A percentile compares a stretch with the other conserved stretches of the same genome.
Conservation (phyloP, 129 eudicot species). For the Heracleum sosnowskyi region DNA sequence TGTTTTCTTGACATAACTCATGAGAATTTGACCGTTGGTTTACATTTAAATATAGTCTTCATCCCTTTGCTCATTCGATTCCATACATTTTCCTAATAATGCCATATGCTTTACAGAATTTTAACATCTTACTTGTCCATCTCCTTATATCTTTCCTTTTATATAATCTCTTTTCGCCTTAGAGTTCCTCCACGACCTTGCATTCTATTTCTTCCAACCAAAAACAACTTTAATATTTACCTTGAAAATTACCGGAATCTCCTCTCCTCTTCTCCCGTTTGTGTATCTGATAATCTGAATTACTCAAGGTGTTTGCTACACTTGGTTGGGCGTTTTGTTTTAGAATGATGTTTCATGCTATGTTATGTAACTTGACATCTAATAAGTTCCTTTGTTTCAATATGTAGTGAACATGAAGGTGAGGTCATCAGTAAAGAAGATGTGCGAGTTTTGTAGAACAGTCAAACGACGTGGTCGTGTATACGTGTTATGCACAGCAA, state of each 20-base stretch:
- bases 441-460: slow-evolving; percentile 51
- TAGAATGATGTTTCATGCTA: not conserved
- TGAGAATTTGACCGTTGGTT: not conserved
- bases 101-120: not conserved
- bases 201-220: not conserved
- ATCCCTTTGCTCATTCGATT: not conserved
- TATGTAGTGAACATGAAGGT: slow-evolving; percentile 40
- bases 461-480: slow-evolving; percentile 51
- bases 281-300: not conserved
- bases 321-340: not conserved
- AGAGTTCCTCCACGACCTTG: not conserved
- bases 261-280: not conserved
- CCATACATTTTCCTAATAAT: not conserved
- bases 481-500: slow-evolving; percentile 38
- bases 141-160: not conserved
- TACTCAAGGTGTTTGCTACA: not conserved
- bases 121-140: not conserved
- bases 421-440: slow-evolving; percentile 46
- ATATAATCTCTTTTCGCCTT: not conserved
- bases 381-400: not conserved
- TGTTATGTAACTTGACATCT: not conserved
- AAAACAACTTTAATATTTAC: not conserved
- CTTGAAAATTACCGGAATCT: not conserved
- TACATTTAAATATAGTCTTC: not conserved
- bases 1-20: not conserved